Evolutionary conservation across 83 land plant species (phyloP), one percentile per base, ranked within the genome.

Genomic region (Larix sibirica): DNA sequence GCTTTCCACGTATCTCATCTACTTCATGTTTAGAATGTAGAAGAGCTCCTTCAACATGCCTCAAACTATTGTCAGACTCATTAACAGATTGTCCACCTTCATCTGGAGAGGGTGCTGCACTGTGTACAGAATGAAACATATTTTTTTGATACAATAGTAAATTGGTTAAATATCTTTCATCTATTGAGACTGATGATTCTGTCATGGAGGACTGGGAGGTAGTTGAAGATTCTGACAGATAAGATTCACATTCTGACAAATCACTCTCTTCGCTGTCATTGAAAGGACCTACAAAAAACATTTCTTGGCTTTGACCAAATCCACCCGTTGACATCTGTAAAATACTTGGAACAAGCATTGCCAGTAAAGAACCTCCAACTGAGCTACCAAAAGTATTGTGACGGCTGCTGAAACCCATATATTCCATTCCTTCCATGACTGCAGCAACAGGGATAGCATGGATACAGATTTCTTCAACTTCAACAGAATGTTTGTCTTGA

Each of bases 341-440:
- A 78, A 93, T 80, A 28, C 89, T 81, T 61, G 95, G 93, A 50
- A 84, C 86, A 77, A 93, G 86, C 95, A 91, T 87, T 56, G 91
- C 83, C 87, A 93, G 81, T 61, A 93, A 36, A 83, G 91, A 71
- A 81, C 83, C 86, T 76, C 81, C 85, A 56, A 77, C 63, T 17
- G 83, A 50, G 21, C 81, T 89, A 82, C 54, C 85, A 18, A 21
- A 44, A 14, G 3, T 18, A 69, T 44, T 21, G 7, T 1, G 7
- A 31, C 60, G 50, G 61, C 40, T 16, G 38, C 74, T 85, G 31
- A 88, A 78, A 36, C 66, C 84, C 47, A 14, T 26, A 9, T 14
- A 31, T 69, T 40, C 60, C 38, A 50, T 75, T 75, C 26, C 79
- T 47, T 75, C 58, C 58, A 21, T 44, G 59, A 44, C 65, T 21